Evolutionary conservation across 164 flowering plant genomes (phyloP), one percentile per base, ranked within the genome.

Genomic region (Paratinospora sagittata): DNA sequence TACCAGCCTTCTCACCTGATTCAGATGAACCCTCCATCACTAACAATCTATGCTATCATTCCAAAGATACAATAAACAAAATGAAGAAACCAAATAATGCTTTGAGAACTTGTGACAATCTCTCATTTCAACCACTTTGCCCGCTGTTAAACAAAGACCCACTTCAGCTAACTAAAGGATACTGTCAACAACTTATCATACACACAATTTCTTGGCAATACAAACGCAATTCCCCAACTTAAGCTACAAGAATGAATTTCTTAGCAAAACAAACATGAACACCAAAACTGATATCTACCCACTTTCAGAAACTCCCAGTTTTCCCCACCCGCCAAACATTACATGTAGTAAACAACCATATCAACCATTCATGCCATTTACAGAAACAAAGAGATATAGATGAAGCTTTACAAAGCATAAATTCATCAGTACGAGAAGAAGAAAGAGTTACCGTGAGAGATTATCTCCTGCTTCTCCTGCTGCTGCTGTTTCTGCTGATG

Each of bases 1-100:
- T 87, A 63, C 77, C 80, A 70, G 90, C 75, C 68, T 80, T 82
- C 87, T 89, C 78, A 78, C 83, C 85, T 41, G 87, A 84, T 41
- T 84, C 86, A 33, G 90, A 87, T 8, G 93, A 86, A 74, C 94
- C 93, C 70, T 86, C 93, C 98, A 92, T 94, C 78, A 66, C 75
- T 70, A 87, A 73, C 84, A 83, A 74, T 83, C 76, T 68, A 78
- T n/a, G n/a, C 69, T 14, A 70, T 68, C 64, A 69, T 78, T 79
- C 71, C 70, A 61, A 74, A 43, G 24, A 73, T 78, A 73, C 62
- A 63, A 66, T 63, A 69, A 6, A 77, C 75, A 70, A 49, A 14
- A 17, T 12, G 79, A 82, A 71, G 39, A 76, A 70, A 74, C 24
- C 66, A 65, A 70, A 58, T 39, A 67, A 62, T 47, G 63, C 79